Percentiles rank a stretch among this genome's conserved stretches.
Evolutionary conservation across 1,284 basidiomycete genomes (phyloP).

Genomic region (Pseudozyma tsukubaensis): DNA sequence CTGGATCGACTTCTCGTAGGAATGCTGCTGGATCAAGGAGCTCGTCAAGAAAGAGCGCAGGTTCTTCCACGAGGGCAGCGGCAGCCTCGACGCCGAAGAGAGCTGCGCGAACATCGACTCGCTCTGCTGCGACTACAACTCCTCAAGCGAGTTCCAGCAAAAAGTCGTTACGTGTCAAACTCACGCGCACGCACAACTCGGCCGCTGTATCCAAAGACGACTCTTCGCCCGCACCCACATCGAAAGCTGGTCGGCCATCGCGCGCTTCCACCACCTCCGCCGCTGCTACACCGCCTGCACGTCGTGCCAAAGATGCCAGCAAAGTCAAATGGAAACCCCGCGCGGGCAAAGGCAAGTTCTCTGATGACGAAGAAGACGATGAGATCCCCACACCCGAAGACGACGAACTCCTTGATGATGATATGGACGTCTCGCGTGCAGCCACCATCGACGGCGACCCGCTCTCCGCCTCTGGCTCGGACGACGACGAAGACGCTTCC

Average conservation of each 20-base stretch:
- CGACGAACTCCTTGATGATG: slow-evolving; percentile 14
- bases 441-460: neutral
- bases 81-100: slow-evolving; percentile 16
- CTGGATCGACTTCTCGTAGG: slow-evolving; percentile 6
- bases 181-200: slow-evolving; percentile 37
- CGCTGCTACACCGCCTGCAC: slow-evolving; percentile 7
- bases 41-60: neutral
- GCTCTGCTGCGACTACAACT: slow-evolving; percentile 6
- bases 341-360: slow-evolving; percentile 17
- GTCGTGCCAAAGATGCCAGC: slow-evolving; percentile 27
- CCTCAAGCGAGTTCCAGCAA: slow-evolving; percentile 23
- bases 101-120: slow-evolving; percentile 22
- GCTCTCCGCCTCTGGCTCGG: slow-evolving; percentile 7
- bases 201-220: slow-evolving; percentile 7
- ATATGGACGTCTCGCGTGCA: slow-evolving; percentile 18
- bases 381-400: slow-evolving; percentile 11
- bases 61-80: slow-evolving; percentile 1
- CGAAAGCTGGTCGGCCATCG: slow-evolving; percentile 5
- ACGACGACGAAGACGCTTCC: slow-evolving; percentile 17
- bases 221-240: slow-evolving; percentile 11
- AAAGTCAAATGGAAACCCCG: slow-evolving; percentile 47
- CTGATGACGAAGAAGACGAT: slow-evolving; percentile 32
- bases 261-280: neutral
- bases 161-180: slow-evolving; percentile 41
- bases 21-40: slow-evolving; percentile 5